A percentile compares a stretch with the other conserved stretches of the same genome.
Evolutionary conservation across 805 yeast genomes (phyloP).

Genomic region (Zygosaccharomyces siamensis): DNA sequence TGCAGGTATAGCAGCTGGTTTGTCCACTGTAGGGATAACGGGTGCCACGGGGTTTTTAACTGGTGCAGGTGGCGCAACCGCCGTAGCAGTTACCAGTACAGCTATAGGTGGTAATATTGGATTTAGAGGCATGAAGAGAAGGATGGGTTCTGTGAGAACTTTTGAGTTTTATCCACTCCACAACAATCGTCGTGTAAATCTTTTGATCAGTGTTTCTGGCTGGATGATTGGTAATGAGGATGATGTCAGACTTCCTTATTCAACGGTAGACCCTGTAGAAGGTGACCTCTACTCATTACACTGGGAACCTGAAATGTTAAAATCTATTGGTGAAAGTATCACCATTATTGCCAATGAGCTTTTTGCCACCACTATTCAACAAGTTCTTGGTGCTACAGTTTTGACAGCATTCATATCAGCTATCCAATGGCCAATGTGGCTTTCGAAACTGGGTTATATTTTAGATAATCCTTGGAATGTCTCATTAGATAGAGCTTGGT

Average conservation of each 20-base stretch:
- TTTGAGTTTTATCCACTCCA: slow-evolving; percentile 92
- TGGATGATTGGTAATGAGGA: slow-evolving; percentile 96
- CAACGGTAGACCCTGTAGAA: slow-evolving; percentile 96
- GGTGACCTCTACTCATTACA: slow-evolving; percentile 88
- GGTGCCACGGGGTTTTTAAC: slow-evolving; percentile 94
- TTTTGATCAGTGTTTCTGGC: slow-evolving; percentile 87
- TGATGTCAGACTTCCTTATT: slow-evolving; percentile 93
- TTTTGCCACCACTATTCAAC: slow-evolving; percentile 88
- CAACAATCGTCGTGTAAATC: slow-evolving; percentile 80
- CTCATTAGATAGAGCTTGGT: slow-evolving; percentile 94
- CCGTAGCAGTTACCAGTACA: slow-evolving; percentile 88
- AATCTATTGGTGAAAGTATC: slow-evolving; percentile 94
- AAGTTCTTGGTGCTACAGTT: slow-evolving; percentile 86
- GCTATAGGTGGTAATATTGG: slow-evolving; percentile 91
- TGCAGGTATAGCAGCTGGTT: slow-evolving; percentile 96
- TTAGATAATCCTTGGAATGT: slow-evolving; percentile 98
- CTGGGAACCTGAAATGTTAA: slow-evolving; percentile 98
- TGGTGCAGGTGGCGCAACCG: slow-evolving; percentile 94
- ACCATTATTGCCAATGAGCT: slow-evolving; percentile 91
- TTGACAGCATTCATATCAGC: slow-evolving; percentile 89
- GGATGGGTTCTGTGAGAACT: slow-evolving; percentile 89
- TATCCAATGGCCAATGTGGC: slow-evolving; percentile 84
- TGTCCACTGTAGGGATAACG: slow-evolving; percentile 87
- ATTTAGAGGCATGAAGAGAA: slow-evolving; percentile 69
- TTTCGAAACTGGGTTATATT: slow-evolving; percentile 81